Evolutionary conservation across 768 basidiomycete genomes (phyloP).

Genomic region (Mycena rosella): DNA sequence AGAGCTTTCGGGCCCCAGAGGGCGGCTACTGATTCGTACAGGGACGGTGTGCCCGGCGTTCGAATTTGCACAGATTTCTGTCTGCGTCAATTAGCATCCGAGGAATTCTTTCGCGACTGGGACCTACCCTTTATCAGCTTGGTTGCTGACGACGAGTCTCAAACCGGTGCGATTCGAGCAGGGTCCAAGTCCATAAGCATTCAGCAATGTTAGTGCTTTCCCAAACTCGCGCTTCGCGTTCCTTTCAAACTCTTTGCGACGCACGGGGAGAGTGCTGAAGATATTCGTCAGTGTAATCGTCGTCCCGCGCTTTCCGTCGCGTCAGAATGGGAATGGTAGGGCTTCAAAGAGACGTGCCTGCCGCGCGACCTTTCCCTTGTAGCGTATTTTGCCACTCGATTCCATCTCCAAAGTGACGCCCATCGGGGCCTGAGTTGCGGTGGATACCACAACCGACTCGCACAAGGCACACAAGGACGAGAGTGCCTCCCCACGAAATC

Average conservation of each 20-base stretch:
- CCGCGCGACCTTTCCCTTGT: slow-evolving; percentile 73
- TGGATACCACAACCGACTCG: slow-evolving; percentile 76
- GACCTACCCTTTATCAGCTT: slow-evolving; percentile 75
- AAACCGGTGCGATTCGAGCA: slow-evolving; percentile 82
- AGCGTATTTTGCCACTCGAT: slow-evolving; percentile 68
- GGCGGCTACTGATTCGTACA: slow-evolving; percentile 73
- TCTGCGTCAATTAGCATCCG: slow-evolving; percentile 49
- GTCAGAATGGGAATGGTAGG: not conserved
- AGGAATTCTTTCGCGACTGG: not conserved
- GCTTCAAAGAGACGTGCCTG: too few relatives aligned
- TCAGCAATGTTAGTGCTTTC: slow-evolving; percentile 83
- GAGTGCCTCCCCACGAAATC: slow-evolving; percentile 96
- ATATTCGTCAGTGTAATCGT: slow-evolving; percentile 79
- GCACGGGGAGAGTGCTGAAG: slow-evolving; percentile 88
- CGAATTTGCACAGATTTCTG: slow-evolving; percentile 77
- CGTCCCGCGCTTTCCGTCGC: slow-evolving; percentile 78
- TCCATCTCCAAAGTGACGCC: slow-evolving; percentile 86
- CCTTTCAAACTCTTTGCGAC: slow-evolving; percentile 90
- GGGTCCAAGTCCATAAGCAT: slow-evolving; percentile 91
- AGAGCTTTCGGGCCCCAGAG: slow-evolving; percentile 91
- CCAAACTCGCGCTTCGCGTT: slow-evolving; percentile 91
- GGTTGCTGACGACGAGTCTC: slow-evolving; percentile 80
- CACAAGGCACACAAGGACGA: slow-evolving; percentile 92
- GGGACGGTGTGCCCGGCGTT: slow-evolving; percentile 75
- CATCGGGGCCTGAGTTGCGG: slow-evolving; percentile 83